Evolutionary conservation across 2,329 filamentous ascomycete genomes (phyloP).

Genomic region (Dendrostoma leiphaemia): DNA sequence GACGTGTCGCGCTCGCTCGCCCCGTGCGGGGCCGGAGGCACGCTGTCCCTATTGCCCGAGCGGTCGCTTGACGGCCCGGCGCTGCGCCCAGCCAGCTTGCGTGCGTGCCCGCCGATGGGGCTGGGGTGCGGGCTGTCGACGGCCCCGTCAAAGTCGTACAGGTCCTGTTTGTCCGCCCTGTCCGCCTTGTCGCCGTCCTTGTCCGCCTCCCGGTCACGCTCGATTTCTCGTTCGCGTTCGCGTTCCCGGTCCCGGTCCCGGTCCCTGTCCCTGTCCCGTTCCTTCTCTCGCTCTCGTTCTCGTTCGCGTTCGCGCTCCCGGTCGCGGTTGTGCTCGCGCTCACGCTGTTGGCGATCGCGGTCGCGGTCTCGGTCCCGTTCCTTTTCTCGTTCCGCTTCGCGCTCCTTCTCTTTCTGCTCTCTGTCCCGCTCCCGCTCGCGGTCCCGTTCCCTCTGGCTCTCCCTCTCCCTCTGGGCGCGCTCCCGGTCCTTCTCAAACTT

Average conservation of each 20-base stretch:
- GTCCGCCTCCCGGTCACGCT: constrained; percentile 34
- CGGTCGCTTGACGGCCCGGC: constrained; percentile 28
- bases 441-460: constrained; percentile 20
- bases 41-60: constrained; percentile 25
- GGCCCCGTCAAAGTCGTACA: constrained; percentile 43
- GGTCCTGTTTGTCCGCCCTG: constrained; percentile 26
- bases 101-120: constrained; percentile 33
- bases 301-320: constrained; percentile 6
- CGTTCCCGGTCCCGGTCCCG: constrained; percentile 26
- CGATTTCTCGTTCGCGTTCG: constrained; percentile 24
- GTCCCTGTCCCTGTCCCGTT: constrained; percentile 19
- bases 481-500: constrained; percentile 19
- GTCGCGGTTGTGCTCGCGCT: constrained; percentile 12
- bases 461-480: constrained; percentile 24
- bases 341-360: constrained; percentile 25
- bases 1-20: constrained; percentile 53
- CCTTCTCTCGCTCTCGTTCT: constrained; percentile 10
- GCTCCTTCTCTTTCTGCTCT: constrained; percentile 19
- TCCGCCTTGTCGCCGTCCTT: constrained; percentile 22
- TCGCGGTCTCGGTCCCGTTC: constrained; percentile 19
- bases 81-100: constrained; percentile 33
- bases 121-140: constrained; percentile 43
- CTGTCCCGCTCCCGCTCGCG: constrained; percentile 20
- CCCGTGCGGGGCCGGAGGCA: constrained; percentile 33
- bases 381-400: constrained; percentile 18